phyloP scores from a whole-genome alignment of 2,329 filamentous ascomycete species.

The Xylariomycetidae sp. region DNA sequence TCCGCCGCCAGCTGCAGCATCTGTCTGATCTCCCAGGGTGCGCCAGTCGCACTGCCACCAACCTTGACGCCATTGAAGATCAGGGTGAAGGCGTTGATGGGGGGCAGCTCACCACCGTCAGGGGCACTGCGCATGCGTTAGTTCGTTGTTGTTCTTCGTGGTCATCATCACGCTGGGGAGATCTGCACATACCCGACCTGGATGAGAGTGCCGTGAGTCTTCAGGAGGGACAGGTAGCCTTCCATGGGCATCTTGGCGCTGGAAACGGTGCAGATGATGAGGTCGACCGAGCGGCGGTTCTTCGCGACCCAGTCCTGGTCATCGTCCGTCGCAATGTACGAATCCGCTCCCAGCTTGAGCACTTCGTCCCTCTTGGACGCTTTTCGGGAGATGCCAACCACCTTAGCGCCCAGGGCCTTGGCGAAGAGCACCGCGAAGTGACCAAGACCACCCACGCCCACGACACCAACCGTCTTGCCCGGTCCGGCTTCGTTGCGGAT shows the following conservation, averaged over 20 bases:
- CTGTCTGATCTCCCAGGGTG: conserved; percentile 51
- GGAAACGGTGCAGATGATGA: conserved; percentile 56
- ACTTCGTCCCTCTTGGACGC: conserved; percentile 49
- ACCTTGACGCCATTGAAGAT: conserved; percentile 50
- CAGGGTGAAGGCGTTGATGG: conserved; percentile 50
- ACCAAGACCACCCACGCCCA: conserved; percentile 63
- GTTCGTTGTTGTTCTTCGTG: background rate
- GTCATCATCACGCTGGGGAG: background rate
- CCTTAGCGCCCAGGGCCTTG: conserved; percentile 56
- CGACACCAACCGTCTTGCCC: conserved; percentile 61
- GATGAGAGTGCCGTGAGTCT: conserved; percentile 54
- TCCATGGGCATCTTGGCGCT: conserved; percentile 50
- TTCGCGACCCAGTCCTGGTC: conserved; percentile 50
- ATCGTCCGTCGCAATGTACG: conserved; percentile 37
- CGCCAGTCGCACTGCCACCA: conserved; percentile 41
- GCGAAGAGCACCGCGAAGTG: conserved; percentile 66
- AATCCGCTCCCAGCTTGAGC: conserved; percentile 51
- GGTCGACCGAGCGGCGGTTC: conserved; percentile 45
- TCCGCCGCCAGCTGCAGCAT: conserved; percentile 57
- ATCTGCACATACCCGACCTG: conserved; percentile 47
- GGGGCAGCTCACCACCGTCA: conserved; percentile 42
- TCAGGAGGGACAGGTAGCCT: conserved; percentile 57
- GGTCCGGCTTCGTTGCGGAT: conserved; percentile 58
- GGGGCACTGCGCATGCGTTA: conserved; percentile 36
- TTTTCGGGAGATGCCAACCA: conserved; percentile 53